Evolutionary conservation across 106 monocot species (phyloP).

Genomic region (Ottelia alismoides): DNA sequence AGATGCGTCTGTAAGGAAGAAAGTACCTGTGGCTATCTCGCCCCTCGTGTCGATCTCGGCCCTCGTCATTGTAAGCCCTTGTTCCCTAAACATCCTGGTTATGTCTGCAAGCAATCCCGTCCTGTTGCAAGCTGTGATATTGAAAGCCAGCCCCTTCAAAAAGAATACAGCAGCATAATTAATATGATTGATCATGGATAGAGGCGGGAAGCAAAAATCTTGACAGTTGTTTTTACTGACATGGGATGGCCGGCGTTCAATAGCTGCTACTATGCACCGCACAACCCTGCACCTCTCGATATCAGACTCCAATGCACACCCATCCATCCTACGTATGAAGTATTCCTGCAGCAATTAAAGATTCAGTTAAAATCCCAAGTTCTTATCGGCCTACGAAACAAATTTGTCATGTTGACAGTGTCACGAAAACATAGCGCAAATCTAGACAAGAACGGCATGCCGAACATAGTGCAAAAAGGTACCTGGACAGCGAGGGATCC

Average conservation of each 20-base stretch:
- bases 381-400: too few species aligned
- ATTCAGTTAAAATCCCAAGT: constrained; percentile 17
- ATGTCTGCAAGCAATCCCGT: constrained; percentile 43
- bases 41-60: constrained; percentile 26
- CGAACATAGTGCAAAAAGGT: background rate
- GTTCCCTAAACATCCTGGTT: constrained; percentile 43
- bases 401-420: too few species aligned
- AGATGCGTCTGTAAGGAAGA: constrained; percentile 39
- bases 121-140: constrained; percentile 25
- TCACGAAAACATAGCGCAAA: too few species aligned
- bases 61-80: constrained; percentile 36
- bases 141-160: constrained; percentile 35
- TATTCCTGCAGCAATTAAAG: constrained; percentile 82
- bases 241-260: constrained; percentile 46
- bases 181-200: too few species aligned
- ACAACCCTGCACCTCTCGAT: constrained; percentile 32
- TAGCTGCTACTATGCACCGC: constrained; percentile 39
- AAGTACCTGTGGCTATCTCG: constrained; percentile 28
- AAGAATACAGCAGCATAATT: too few species aligned
- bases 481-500: constrained; percentile 33
- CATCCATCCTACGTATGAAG: constrained; percentile 46
- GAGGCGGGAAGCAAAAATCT: background rate
- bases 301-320: constrained; percentile 25
- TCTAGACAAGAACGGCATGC: background rate
- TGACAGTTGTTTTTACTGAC: constrained; percentile 11